A percentile compares a stretch with the other conserved stretches of the same genome.
Conservation (phyloP, 2,329 filamentous ascomycete genomes). For the Claviceps sp. region DNA sequence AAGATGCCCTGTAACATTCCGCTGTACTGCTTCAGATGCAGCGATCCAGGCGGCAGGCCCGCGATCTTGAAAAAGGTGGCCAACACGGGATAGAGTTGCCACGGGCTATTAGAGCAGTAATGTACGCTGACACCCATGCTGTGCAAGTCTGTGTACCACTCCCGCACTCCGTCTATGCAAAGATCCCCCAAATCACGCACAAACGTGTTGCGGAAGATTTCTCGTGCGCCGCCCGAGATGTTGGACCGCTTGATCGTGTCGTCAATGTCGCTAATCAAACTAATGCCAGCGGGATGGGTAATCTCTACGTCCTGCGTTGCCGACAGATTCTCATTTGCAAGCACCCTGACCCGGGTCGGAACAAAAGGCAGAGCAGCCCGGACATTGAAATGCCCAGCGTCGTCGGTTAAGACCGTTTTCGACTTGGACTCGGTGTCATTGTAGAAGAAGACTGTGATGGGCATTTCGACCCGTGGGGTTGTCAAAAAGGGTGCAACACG, state of each 20-base stretch:
- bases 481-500: conserved; percentile 82
- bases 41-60: conserved; percentile 72
- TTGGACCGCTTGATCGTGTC: conserved; percentile 96
- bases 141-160: conserved; percentile 75
- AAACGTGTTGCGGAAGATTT: conserved; percentile 95
- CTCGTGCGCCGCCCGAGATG: conserved; percentile 72
- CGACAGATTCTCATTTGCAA: conserved; percentile 77
- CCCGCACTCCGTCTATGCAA: conserved; percentile 71
- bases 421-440: conserved; percentile 74
- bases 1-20: conserved; percentile 98
- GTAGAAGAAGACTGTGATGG: conserved; percentile 92
- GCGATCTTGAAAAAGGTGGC: conserved; percentile 72
- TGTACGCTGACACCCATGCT: conserved; percentile 77
- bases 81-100: conserved; percentile 89
- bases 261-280: conserved; percentile 92
- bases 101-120: conserved; percentile 98
- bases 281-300: conserved; percentile 68
- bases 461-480: conserved; percentile 60
- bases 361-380: conserved; percentile 77
- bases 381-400: conserved; percentile 75
- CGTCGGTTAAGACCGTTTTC: conserved; percentile 71
- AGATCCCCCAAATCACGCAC: conserved; percentile 72
- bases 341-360: conserved; percentile 75
- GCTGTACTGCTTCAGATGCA: conserved; percentile 91
- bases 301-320: conserved; percentile 65